Evolutionary conservation across 148 eudicot genomes (phyloP).

Genomic region (Rhododendron griersonianum): DNA sequence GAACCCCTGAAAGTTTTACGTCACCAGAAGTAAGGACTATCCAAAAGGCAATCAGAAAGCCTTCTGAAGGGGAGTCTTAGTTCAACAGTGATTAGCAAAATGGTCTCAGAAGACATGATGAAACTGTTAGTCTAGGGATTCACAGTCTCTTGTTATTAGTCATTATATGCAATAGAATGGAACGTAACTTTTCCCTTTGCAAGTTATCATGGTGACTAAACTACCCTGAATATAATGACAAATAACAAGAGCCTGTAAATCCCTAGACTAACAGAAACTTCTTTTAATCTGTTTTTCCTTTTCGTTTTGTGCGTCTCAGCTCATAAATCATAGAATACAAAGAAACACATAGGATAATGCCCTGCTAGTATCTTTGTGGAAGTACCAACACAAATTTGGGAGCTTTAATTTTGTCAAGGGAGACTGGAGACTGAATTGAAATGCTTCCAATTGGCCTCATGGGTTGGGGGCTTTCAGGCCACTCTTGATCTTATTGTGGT

Average conservation of each 20-base stretch:
- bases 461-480: neutral
- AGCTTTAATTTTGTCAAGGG: neutral
- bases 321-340: neutral
- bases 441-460: neutral
- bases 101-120: neutral
- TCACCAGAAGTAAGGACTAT: neutral
- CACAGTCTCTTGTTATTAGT: no score
- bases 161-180: no score
- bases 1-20: neutral
- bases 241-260: no score
- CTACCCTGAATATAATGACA: no score
- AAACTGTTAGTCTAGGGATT: neutral
- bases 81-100: neutral
- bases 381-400: constrained; percentile 1
- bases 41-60: neutral
- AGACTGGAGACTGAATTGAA: constrained; percentile 6
- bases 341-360: neutral
- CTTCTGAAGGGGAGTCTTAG: neutral
- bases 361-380: neutral
- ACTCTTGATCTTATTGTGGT: constrained; percentile 10
- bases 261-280: neutral
- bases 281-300: neutral
- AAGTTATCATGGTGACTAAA: no score
- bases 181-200: no score
- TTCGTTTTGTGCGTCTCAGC: neutral